Evolutionary conservation across 345 rosid species (phyloP).

Genomic region (Gossypium mustelinum): DNA sequence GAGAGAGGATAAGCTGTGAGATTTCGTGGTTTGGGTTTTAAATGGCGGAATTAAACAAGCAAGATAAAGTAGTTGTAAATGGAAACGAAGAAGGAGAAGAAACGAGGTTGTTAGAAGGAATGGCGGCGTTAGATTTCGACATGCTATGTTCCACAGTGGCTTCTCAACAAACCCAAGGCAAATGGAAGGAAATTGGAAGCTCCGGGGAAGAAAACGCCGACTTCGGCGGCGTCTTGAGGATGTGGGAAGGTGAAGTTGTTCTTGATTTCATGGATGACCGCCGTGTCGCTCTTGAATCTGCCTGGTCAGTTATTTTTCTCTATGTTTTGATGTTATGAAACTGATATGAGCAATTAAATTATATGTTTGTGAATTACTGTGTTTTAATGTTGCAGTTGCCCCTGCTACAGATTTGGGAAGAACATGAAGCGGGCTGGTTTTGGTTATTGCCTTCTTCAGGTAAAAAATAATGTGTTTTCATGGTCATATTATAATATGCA

Average conservation of each 20-base stretch:
- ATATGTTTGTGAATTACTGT: constrained; percentile 13
- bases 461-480: constrained; percentile 20
- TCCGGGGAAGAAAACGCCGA: constrained; percentile 27
- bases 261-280: constrained; percentile 78
- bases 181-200: constrained; percentile 49
- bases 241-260: constrained; percentile 93
- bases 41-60: constrained; percentile 49
- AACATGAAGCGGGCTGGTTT: constrained; percentile 85
- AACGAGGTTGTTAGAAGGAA: constrained; percentile 45
- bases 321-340: neutral
- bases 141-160: constrained; percentile 88
- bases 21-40: constrained; percentile 14
- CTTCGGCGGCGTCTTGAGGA: constrained; percentile 66
- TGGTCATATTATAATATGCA: neutral
- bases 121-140: constrained; percentile 82
- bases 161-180: constrained; percentile 83
- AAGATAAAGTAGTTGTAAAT: constrained; percentile 21
- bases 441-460: constrained; percentile 83
- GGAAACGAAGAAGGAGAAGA: constrained; percentile 28
- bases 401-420: constrained; percentile 86
- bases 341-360: neutral
- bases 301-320: constrained; percentile 47
- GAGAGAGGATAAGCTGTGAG: neutral
- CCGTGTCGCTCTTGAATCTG: constrained; percentile 67
- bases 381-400: constrained; percentile 59